Base-by-base conservation (phyloP, 495 filamentous ascomycete species). In the Pyrenula massariospora region DNA sequence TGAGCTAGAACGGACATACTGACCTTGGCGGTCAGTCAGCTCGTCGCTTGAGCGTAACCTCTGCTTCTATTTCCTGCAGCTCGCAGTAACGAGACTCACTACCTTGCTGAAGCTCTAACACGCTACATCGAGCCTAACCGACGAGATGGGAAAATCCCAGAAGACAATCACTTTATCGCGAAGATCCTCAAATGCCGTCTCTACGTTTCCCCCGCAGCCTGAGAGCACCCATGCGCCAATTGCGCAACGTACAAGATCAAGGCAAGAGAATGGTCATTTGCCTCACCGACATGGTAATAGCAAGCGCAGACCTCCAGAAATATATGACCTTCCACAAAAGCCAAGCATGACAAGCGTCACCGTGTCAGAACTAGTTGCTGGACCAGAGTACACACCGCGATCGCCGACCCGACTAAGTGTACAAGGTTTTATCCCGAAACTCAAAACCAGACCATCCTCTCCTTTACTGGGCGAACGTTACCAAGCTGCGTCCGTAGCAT, bases 301-400 rank as follows among this genome's bases (percentile, higher is more conserved):
- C 25, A 64, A 62, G 53, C 47, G 24, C 15, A 48, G 53, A 22
- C 53, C 50, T 15, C 63, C 58, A 24, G 59, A 23, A 50, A 55
- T 24, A 47, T 56, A 54, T 31, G 48, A 53, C 31, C 15, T 66
- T 15, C 54, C 47, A 15, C 64, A 60, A 25, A 60, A 59, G 24
- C 61, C 61, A 20, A 62, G 62, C 52, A 63, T 62, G 24, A 60
- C 60, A 56, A 65, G 57, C 36, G 57, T 65, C n/a, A 65, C 59
- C 22, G 25, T 60, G 12, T 56, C 62, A 21, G 58, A 64, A 12
- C 23, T 60, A 11, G 59, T 58, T 24, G 50, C 47, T 22, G 59
- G 60, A 48, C 48, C 56, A 25, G 47, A 42, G 3, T 59, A 58
- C n/a, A 12, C 25, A n/a, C 24, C 50, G 21, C 47, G 31, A 15